A percentile compares a stretch with the other conserved stretches of the same genome.
phyloP scores from a whole-genome alignment of 495 filamentous ascomycete species.

The Podospora appendiculata region DNA sequence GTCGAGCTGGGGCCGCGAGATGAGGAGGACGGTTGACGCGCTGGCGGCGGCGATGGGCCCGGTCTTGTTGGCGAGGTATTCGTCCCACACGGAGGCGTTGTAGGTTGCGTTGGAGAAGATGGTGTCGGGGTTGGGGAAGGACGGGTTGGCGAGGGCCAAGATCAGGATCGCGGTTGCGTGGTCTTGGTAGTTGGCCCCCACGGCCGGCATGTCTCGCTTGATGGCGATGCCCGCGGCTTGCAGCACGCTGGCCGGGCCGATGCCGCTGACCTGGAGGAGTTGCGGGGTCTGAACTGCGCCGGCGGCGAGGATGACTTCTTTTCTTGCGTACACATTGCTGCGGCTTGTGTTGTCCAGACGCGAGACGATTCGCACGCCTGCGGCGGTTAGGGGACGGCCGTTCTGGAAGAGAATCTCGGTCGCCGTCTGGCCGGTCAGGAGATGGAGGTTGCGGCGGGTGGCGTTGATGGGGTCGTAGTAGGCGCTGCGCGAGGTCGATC shows the following conservation, averaged over 20 bases:
- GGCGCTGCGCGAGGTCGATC: constrained; percentile 16
- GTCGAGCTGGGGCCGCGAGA: constrained; percentile 9
- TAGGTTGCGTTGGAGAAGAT: constrained; percentile 17
- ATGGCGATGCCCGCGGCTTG: constrained; percentile 32
- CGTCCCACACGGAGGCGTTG: constrained; percentile 16
- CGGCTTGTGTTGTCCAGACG: constrained; percentile 5
- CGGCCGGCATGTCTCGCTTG: constrained; percentile 38
- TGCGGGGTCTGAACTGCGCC: constrained; percentile 49
- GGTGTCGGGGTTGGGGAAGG: constrained; percentile 20
- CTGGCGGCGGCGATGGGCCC: constrained; percentile 15
- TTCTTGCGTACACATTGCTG: constrained; percentile 11
- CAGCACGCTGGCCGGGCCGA: constrained; percentile 40
- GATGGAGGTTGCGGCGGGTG: constrained; percentile 10
- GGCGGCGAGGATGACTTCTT: constrained; percentile 45
- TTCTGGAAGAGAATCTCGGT: constrained; percentile 13
- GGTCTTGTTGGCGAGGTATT: constrained; percentile 17
- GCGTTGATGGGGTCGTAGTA: constrained; percentile 20
- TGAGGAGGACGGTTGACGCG: constrained; percentile 7
- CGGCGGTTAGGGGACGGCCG: constrained; percentile 6
- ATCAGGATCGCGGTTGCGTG: constrained; percentile 23
- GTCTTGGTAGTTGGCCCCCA: constrained; percentile 48
- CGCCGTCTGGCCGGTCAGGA: constrained; percentile 17
- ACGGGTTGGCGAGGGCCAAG: constrained; percentile 14
- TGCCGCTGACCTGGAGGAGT: constrained; percentile 43
- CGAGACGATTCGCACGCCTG: constrained; percentile 13